Evolutionary conservation across 2,329 filamentous ascomycete species (phyloP).

Genomic region (Lithohypha guttulata): DNA sequence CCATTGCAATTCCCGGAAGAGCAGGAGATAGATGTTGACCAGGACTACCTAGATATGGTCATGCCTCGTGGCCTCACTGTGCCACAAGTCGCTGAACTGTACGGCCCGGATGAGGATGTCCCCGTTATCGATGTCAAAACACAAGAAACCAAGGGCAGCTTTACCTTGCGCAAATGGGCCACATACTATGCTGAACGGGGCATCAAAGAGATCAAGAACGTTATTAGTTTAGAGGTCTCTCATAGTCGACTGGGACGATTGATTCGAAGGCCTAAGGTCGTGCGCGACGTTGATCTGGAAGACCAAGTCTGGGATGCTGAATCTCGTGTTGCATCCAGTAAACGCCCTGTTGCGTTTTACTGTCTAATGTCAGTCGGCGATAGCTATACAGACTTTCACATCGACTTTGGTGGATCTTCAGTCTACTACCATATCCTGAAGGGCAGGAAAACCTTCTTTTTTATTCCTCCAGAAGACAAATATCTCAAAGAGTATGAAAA

Average conservation of each 20-base stretch:
- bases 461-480: slow-evolving; percentile 58
- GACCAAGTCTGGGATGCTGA: slow-evolving; percentile 42
- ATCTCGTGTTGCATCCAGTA: slow-evolving; percentile 42
- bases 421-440: slow-evolving; percentile 61
- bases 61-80: slow-evolving; percentile 55
- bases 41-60: slow-evolving; percentile 58
- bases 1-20: slow-evolving; percentile 23
- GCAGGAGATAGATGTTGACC: slow-evolving; percentile 47
- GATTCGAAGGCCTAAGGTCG: slow-evolving; percentile 52
- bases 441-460: slow-evolving; percentile 60
- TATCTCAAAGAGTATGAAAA: slow-evolving; percentile 61
- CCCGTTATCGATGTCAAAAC: slow-evolving; percentile 62
- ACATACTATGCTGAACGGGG: slow-evolving; percentile 55
- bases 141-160: slow-evolving; percentile 54
- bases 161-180: slow-evolving; percentile 56
- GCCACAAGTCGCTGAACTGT: slow-evolving; percentile 51
- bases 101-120: slow-evolving; percentile 47
- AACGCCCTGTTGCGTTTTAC: slow-evolving; percentile 56
- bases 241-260: slow-evolving; percentile 51
- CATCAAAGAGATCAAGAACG: slow-evolving; percentile 53
- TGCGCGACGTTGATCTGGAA: slow-evolving; percentile 50
- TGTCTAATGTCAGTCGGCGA: slow-evolving; percentile 61
- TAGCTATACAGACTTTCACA: slow-evolving; percentile 62
- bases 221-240: slow-evolving; percentile 59
- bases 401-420: slow-evolving; percentile 60